A percentile compares a stretch with the other conserved stretches of the same genome.
Evolutionary conservation across 768 basidiomycete genomes (phyloP).

Genomic region (Termitomyces sp.): DNA sequence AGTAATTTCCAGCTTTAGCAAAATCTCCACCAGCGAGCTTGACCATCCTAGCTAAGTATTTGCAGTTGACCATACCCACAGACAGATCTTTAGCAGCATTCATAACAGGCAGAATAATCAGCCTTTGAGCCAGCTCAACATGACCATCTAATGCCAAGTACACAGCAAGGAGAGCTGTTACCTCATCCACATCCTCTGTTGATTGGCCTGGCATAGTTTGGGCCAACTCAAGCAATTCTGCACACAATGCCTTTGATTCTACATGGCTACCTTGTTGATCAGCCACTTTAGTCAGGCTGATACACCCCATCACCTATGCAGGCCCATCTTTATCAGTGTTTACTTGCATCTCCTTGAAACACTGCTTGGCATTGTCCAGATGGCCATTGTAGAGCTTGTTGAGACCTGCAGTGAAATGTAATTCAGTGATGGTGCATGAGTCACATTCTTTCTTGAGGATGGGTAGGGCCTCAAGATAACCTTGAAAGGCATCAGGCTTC

Average conservation of each 20-base stretch:
- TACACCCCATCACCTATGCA: background rate
- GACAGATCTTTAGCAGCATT: too few species aligned
- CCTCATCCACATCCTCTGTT: background rate
- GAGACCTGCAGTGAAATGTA: background rate
- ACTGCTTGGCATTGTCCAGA: background rate
- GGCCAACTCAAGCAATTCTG: too few species aligned
- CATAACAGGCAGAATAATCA: background rate
- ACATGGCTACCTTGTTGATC: background rate
- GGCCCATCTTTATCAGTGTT: background rate
- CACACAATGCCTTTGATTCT: background rate
- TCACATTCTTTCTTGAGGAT: background rate
- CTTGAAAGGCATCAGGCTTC: too few species aligned
- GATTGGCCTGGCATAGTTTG: background rate
- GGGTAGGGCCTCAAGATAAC: background rate
- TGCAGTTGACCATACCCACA: too few species aligned
- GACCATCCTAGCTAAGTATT: conserved; percentile 1
- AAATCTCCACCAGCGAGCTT: background rate
- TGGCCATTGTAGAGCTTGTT: background rate
- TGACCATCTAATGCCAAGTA: background rate
- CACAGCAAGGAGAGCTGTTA: background rate
- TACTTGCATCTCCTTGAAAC: background rate
- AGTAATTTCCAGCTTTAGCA: background rate
- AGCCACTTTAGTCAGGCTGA: background rate
- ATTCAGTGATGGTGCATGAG: too few species aligned
- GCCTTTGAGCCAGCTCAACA: background rate